These are phyloP conservation scores for Rhynchospora breviuscula DNA, from an alignment of 176 grass and related monocot species.

Conservation along the genomic window DNA sequence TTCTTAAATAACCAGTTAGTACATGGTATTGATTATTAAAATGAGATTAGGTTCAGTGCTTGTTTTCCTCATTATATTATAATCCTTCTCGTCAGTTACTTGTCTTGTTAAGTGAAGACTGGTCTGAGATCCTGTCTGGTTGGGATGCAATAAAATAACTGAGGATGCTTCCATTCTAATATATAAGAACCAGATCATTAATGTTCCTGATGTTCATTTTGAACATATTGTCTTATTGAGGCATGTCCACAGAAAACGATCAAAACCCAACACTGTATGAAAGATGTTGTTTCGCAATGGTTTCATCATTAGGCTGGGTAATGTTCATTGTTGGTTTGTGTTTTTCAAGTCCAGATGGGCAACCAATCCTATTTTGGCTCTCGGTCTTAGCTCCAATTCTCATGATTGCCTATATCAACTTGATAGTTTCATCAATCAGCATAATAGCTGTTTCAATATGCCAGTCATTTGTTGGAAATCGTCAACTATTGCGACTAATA, in stretches of 20 bases:
- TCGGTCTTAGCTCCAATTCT: not conserved
- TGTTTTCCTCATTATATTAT: not conserved
- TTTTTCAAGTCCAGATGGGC: not conserved
- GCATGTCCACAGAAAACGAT: not conserved
- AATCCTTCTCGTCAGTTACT: not conserved
- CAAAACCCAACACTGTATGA: not conserved
- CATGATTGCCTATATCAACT: not conserved
- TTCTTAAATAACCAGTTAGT: not conserved
- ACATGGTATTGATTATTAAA: not conserved
- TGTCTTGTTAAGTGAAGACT: not conserved
- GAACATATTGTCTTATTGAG: not conserved
- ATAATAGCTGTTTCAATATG: not conserved
- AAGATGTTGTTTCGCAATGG: constrained; percentile 2
- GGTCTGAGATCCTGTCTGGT: not conserved
- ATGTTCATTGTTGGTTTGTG: not conserved
- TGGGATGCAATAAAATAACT: not conserved
- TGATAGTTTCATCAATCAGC: not conserved
- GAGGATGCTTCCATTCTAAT: not conserved
- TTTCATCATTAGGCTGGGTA: constrained; percentile 5
- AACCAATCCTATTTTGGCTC: not conserved
- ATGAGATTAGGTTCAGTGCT: not conserved
- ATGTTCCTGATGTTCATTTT: not conserved
- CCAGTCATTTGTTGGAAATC: constrained; percentile 1
- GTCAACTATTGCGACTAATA: not conserved
- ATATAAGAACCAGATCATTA: not conserved